Evolutionary conservation across 1,284 basidiomycete genomes (phyloP), one percentile per base, ranked within the genome.

Genomic region (Heterobasidion irregulare): DNA sequence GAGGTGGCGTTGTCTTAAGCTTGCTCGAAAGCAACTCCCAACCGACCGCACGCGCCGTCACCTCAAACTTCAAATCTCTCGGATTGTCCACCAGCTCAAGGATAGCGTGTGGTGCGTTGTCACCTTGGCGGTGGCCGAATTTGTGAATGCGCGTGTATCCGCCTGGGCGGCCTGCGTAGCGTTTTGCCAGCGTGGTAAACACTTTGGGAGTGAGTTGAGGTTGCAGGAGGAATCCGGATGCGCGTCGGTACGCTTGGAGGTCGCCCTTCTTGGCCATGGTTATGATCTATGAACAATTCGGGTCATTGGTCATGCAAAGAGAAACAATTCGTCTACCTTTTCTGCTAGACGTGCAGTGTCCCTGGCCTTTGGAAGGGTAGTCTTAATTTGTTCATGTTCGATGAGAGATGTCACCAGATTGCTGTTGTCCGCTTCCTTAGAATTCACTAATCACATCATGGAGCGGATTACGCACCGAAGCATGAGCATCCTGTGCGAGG

Each of bases 81-180:
- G 94, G 92, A 64, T 92, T 91, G 74, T 99, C 97, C 35, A 99
- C 96, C 6, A 99, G 77, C 70, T 97, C 92, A 47, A 99, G 72
- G 56, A 99, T 82, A 3, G 96, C 96, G 60, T 88, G 80, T 1
- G 94, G 93, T 34, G 97, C 97, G 67, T 97, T 92, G 75, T 99
- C 97, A 26, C 95, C 94, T 56, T 76, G 78, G 16, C 96, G 83
- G 68, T 89, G 83, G 44, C 96, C 97, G 62, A 86, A 91, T 66
- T 89, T 92, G 68, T 94, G 87, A 60, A 99, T 87, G 32, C 97
- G 85, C 7, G 97, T 99, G 75, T 98, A 99, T 7, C 97, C 97
- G 9, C 97, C 97, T 5, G 87, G 86, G 6, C 97, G 82, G 18
- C 79, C 67, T 1, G 82, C 79, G 71, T 98, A 99, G 47, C 97